Evolutionary conservation across 192 early-diverging fungal genomes (phyloP), one percentile per base, ranked within the genome.

Genomic region (Coemansia sp.): DNA sequence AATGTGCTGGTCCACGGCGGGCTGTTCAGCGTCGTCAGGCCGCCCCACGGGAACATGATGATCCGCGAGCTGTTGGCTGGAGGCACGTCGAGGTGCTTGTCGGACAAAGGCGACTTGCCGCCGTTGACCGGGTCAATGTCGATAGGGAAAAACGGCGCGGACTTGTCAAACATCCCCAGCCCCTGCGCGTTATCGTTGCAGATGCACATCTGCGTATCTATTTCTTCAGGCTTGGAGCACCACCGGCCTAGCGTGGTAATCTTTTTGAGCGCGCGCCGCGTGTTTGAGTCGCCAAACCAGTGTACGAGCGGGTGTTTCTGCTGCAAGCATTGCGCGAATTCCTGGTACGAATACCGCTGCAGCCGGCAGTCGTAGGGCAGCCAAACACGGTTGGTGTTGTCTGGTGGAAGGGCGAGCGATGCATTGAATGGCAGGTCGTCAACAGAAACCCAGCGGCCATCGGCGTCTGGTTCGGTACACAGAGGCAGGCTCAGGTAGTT

Each of bases 241-340:
- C 81, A 82, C 31, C 65, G 24, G 21, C 81, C 81, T 46, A 66
- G 48, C 10, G 68, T 74, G n/a, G 67, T 48, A 14, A 83, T 61
- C 59, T 74, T 81, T 51, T 83, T 83, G 12, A 83, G 10, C 24
- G 75, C 54, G 11, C 82, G 50, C 10, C 82, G 67, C 2, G 59
- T 54, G 46, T 83, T 81, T 12, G 82, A 83, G 58, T 83, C 82
- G 28, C 82, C 82, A 30, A 62, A 83, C 54, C 71, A 65, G 50
- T 81, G 75, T 8, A 81, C 43, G 1, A 47, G 43, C 19, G 74
- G 64, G 53, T 79, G 71, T 30, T 59, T 54, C 24, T 56, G 33
- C 0, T 55, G 32, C n/a, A 75, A 7, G 60, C 82, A 83, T 6
- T 52, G 28, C 10, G 56, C 70, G 49, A 81, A 81, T 6, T 75